These are phyloP conservation scores for Yamadazyma laniorum DNA, from an alignment of 805 yeast species.

Conservation along the genomic window DNA sequence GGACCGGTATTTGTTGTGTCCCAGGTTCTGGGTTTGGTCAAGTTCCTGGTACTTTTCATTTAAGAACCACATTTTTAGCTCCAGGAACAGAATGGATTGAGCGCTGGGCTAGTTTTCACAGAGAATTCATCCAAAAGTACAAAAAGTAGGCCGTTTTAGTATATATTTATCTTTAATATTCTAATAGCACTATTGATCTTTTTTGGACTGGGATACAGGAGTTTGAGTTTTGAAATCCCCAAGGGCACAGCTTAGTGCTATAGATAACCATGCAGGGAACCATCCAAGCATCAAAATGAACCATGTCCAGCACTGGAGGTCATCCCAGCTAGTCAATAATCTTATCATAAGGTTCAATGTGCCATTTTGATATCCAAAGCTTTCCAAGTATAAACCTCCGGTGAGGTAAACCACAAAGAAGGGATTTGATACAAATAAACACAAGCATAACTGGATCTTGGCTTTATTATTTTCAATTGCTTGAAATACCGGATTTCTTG, in stretches of 20 bases:
- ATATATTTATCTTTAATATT: conserved; percentile 1
- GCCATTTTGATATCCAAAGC: conserved; percentile 24
- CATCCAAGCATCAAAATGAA: conserved; percentile 68
- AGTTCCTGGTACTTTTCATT: conserved; percentile 81
- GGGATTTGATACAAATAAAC: conserved; percentile 53
- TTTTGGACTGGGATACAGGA: conserved; percentile 3
- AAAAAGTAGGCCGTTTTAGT: conserved; percentile 16
- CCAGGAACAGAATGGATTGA: conserved; percentile 91
- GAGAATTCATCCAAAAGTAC: conserved; percentile 60
- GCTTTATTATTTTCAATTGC: conserved; percentile 11
- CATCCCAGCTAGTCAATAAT: conserved; percentile 61
- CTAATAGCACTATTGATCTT: conserved; percentile 5
- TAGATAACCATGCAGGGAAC: conserved; percentile 74
- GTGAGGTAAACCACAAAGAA: conserved; percentile 28
- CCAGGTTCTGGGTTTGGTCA: conserved; percentile 99
- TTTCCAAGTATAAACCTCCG: conserved; percentile 28
- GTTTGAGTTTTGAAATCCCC: conserved; percentile 24
- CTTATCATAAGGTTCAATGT: conserved; percentile 46
- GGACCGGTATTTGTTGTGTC: conserved; percentile 94
- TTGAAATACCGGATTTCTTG: conserved; percentile 10
- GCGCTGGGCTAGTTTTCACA: conserved; percentile 77
- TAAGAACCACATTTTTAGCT: conserved; percentile 95
- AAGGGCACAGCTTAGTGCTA: conserved; percentile 26
- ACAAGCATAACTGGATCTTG: conserved; percentile 27
- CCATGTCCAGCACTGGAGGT: conserved; percentile 86